Evolutionary conservation across 805 yeast genomes (phyloP).

Genomic region (Saccharomycopsis fibuligera): DNA sequence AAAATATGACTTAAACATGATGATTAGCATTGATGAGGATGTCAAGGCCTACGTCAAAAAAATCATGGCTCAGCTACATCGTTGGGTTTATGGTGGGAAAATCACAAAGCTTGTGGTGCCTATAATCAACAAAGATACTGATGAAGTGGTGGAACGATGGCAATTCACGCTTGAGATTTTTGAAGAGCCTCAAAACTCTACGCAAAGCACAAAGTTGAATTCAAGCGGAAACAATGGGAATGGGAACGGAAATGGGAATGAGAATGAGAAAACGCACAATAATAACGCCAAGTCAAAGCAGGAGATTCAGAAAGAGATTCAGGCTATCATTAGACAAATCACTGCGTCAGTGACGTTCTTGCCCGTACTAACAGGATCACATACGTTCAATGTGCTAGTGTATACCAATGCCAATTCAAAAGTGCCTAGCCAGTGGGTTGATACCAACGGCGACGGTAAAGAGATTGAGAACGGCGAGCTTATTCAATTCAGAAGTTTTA

Average conservation of each 20-base stretch:
- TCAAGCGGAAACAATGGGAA: constrained; percentile 15
- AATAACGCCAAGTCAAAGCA: constrained; percentile 31
- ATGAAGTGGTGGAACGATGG: constrained; percentile 79
- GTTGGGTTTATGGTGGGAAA: constrained; percentile 68
- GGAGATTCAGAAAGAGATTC: constrained; percentile 68
- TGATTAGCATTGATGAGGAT: constrained; percentile 70
- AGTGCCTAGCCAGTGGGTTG: constrained; percentile 82
- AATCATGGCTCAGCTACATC: constrained; percentile 62
- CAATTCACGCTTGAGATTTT: constrained; percentile 60
- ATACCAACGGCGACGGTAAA: constrained; percentile 48
- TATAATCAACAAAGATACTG: constrained; percentile 60
- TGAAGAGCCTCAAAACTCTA: constrained; percentile 8
- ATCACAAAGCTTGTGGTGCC: constrained; percentile 66
- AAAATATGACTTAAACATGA: constrained; percentile 72
- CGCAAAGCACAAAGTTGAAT: not conserved
- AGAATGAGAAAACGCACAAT: constrained; percentile 2
- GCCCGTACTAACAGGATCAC: constrained; percentile 60
- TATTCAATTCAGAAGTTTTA: constrained; percentile 63
- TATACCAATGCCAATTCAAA: constrained; percentile 55
- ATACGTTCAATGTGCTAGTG: constrained; percentile 80
- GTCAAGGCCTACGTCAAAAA: constrained; percentile 60
- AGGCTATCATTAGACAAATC: constrained; percentile 78
- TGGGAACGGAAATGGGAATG: constrained; percentile 10
- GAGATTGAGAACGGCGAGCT: constrained; percentile 53
- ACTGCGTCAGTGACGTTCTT: constrained; percentile 83